phyloP scores from a whole-genome alignment of 805 yeast genomes.

The Schwanniomyces occidentalis region DNA sequence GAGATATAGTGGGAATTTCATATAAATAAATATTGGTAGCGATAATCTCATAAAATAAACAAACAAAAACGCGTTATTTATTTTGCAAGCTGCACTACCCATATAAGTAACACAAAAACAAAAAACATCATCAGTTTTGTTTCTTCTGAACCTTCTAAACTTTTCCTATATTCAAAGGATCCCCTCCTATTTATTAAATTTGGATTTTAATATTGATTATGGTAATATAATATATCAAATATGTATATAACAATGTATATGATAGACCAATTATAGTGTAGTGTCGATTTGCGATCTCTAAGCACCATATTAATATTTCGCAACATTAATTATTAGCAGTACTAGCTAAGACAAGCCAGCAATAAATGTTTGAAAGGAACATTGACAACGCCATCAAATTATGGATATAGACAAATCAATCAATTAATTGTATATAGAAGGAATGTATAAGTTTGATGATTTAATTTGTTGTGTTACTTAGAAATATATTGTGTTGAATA shows the following conservation, averaged over 20 bases:
- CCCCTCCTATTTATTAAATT: not conserved
- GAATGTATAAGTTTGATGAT: not conserved
- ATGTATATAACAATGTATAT: too few relatives aligned
- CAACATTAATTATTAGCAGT: not conserved
- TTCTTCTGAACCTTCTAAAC: not conserved
- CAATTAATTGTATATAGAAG: not conserved
- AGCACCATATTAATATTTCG: slow-evolving; percentile 1
- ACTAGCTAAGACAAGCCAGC: not conserved
- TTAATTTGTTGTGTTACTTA: not conserved
- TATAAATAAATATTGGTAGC: too few relatives aligned
- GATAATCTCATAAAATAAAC: slow-evolving; percentile 1
- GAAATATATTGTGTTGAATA: not conserved
- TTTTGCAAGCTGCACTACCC: not conserved
- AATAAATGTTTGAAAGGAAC: not conserved
- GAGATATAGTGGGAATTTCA: too few relatives aligned
- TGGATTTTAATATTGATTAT: not conserved
- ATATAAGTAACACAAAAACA: slow-evolving; percentile 2
- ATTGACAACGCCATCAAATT: not conserved
- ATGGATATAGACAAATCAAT: not conserved
- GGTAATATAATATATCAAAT: too few relatives aligned
- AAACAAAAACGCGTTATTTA: slow-evolving; percentile 5
- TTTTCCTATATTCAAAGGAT: slow-evolving; percentile 2
- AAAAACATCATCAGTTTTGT: not conserved
- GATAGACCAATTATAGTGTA: not conserved
- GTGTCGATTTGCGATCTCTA: not conserved